Conservation (phyloP, 306 rosid genomes). For the Carpinus viminea region DNA sequence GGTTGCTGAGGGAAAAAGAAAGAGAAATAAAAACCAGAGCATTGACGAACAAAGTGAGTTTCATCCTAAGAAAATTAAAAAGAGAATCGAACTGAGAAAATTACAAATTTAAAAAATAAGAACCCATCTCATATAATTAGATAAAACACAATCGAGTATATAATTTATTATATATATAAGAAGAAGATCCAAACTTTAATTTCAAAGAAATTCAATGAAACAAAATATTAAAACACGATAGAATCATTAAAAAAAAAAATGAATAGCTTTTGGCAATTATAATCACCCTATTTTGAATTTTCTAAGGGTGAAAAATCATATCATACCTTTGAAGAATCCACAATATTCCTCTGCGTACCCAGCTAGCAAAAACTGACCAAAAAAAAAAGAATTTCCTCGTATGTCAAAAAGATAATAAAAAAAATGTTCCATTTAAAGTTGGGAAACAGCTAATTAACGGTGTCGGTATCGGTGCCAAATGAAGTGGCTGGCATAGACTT, state of each 20-base stretch:
- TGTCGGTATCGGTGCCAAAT: background rate
- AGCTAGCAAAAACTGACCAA: background rate
- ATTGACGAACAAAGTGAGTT: background rate
- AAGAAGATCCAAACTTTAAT: background rate
- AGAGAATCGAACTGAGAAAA: background rate
- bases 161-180: background rate
- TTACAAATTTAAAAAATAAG: background rate
- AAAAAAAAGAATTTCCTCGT: background rate
- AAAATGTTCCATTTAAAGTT: conserved; percentile 4
- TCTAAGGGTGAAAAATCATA: background rate
- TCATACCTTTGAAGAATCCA: conserved; percentile 32
- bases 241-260: background rate
- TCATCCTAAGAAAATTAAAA: no score
- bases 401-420: background rate
- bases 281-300: background rate
- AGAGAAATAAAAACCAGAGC: background rate
- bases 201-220: background rate
- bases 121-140: background rate
- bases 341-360: background rate
- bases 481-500: conserved; percentile 1
- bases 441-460: background rate
- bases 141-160: background rate
- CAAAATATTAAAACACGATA: no score
- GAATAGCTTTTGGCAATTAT: background rate
- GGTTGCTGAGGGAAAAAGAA: background rate